Conservation (phyloP, 1,284 basidiomycete species). For the Ceratobasidium sp. region DNA sequence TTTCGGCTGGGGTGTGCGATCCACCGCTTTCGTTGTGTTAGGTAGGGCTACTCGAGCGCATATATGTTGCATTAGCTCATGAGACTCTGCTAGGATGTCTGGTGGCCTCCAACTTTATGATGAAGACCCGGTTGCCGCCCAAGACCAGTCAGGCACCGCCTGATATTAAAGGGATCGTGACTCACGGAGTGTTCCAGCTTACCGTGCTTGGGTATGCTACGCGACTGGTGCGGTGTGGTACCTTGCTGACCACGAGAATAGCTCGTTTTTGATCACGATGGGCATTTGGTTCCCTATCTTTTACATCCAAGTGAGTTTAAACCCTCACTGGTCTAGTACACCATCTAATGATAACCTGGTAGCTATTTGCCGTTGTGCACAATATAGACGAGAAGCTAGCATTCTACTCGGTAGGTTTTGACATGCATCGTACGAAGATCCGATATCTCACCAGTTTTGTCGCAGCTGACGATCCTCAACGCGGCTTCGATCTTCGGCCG, state of each 20-base stretch:
- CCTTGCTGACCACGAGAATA: not conserved
- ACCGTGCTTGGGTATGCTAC: slow-evolving; percentile 24
- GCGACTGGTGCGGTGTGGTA: not conserved
- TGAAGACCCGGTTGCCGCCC: slow-evolving; percentile 27
- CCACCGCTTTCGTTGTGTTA: slow-evolving; percentile 38
- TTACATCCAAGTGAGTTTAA: slow-evolving; percentile 26
- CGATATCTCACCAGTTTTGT: not conserved
- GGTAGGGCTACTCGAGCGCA: not conserved
- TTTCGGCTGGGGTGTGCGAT: slow-evolving; percentile 64
- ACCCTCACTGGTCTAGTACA: not conserved
- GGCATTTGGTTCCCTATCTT: slow-evolving; percentile 41
- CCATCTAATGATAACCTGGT: not conserved
- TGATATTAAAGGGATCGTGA: slow-evolving; percentile 29
- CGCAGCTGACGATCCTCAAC: slow-evolving; percentile 34
- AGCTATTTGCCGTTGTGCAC: slow-evolving; percentile 37
- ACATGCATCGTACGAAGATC: not conserved
- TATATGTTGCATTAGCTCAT: not conserved
- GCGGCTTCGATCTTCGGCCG: slow-evolving; percentile 37
- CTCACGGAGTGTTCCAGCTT: slow-evolving; percentile 21
- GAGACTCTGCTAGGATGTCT: slow-evolving; percentile 14
- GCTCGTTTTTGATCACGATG: slow-evolving; percentile 31
- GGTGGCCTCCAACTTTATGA: slow-evolving; percentile 40
- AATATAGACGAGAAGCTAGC: slow-evolving; percentile 25
- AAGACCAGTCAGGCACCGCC: slow-evolving; percentile 11
- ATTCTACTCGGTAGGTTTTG: slow-evolving; percentile 30